Evolutionary conservation across 169 alveolate genomes (phyloP), one percentile per base, ranked within the genome.

Genomic region (Babesia sp.): DNA sequence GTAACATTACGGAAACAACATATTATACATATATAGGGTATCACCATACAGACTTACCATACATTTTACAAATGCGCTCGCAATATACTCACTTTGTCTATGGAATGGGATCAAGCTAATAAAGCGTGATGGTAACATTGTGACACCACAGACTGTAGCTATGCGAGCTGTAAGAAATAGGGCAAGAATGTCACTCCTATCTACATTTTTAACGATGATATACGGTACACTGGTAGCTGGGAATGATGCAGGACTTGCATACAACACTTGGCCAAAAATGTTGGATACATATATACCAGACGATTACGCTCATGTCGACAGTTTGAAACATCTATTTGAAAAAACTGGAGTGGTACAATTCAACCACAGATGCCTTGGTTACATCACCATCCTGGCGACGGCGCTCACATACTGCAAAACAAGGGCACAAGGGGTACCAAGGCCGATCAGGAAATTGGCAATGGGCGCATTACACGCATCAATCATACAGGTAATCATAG

Each of bases 211-310:
- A 18, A 90, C 93, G 7, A 74, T 86, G 58, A 46, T 85, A 0
- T 72, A 83, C 58, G 95, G 95, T 3, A 90, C 92, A 31, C 69
- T 93, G 61, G 96, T 93, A 16, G 94, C 97, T 8, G 97, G 97
- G 8, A 93, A 78, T 41, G 91, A 91, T 54, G 95, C 95, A 7
- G 95, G 97, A 1, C 68, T 81, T 28, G 92, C 95, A 11, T 90
- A 78, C 73, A 93, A 93, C 55, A 93, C 96, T n/a, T 93, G 92
- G 92, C 97, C 97, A 6, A 71, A 81, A 66, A 87, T 93, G 85
- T 76, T 92, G 41, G 94, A 87, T 55, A 51, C 90, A 45, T 89
- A 77, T 80, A 68, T 86, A 28, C 94, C 96, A 12, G 85, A 90
- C 31, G 93, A 90, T 31, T 75, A 79, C 41, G 41, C 24, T 14